phyloP scores from a whole-genome alignment of 2,329 filamentous ascomycete species.

The Aspergillus latus region DNA sequence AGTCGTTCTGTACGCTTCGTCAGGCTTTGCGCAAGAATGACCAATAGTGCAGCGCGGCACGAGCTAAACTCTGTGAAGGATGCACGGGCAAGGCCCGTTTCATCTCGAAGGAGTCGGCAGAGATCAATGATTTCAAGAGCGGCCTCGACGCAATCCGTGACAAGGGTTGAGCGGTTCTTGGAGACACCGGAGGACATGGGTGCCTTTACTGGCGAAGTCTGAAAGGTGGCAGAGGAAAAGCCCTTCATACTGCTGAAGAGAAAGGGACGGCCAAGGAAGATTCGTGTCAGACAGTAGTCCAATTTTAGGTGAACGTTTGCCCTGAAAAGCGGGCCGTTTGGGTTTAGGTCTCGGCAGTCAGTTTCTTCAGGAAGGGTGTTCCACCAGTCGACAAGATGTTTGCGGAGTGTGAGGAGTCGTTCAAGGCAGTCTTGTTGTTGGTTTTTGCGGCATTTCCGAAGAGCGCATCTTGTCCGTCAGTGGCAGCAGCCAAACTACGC shows the following conservation, averaged over 20 bases:
- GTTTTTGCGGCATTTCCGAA: not conserved
- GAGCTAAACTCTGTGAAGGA: constrained; percentile 6
- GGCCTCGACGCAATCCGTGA: not conserved
- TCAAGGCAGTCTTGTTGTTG: not conserved
- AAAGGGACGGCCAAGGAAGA: constrained; percentile 3
- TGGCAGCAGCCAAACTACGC: too few species aligned
- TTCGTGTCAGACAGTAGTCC: not conserved
- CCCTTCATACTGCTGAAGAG: not conserved
- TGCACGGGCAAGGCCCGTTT: not conserved
- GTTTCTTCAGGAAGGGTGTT: not conserved
- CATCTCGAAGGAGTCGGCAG: not conserved
- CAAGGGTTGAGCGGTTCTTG: not conserved
- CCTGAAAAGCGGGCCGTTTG: not conserved
- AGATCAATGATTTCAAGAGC: not conserved
- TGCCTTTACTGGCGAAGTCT: too few species aligned
- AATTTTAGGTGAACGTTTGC: not conserved
- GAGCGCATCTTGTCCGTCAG: not conserved
- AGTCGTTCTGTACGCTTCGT: constrained; percentile 32
- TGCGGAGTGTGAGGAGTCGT: not conserved
- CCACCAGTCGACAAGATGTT: not conserved
- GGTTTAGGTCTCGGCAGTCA: not conserved
- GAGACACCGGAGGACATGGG: not conserved
- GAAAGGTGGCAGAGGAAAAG: too few species aligned
- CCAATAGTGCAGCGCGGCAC: not conserved
- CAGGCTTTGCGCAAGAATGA: not conserved